phyloP scores from a whole-genome alignment of 176 grass and related monocot species.

The Hyparrhenia diplandra region DNA sequence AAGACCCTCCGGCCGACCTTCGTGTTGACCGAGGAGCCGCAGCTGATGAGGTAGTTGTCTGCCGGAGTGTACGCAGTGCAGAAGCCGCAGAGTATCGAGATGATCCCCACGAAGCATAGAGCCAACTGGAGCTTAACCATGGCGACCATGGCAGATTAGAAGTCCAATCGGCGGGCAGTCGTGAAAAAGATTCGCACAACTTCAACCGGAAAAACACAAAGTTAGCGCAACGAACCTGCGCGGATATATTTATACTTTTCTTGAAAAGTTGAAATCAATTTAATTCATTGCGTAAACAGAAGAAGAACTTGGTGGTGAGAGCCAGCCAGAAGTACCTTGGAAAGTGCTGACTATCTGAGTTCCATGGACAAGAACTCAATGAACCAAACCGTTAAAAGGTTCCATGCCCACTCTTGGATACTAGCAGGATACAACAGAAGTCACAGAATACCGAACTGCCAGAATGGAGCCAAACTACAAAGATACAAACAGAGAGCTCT shows the following conservation, averaged over 20 bases:
- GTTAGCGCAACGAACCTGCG: too few species aligned
- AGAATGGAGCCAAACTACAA: background rate
- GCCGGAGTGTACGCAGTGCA: conserved; percentile 27
- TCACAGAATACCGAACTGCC: background rate
- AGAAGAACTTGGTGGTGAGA: too few species aligned
- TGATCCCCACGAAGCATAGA: background rate
- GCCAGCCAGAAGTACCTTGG: background rate
- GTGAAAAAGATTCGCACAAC: too few species aligned
- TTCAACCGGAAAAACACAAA: too few species aligned
- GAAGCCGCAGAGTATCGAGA: background rate
- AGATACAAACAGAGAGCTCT: background rate
- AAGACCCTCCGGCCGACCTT: conserved; percentile 50
- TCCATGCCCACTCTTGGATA: background rate
- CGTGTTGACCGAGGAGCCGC: conserved; percentile 55
- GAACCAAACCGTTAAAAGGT: background rate
- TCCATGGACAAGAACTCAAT: background rate
- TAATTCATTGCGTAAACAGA: too few species aligned
- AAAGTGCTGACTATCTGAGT: background rate
- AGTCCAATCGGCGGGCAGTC: too few species aligned
- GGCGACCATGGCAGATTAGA: background rate
- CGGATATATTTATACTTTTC: too few species aligned
- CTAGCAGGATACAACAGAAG: background rate
- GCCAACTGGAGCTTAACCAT: conserved; percentile 15
- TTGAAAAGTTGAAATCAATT: too few species aligned
- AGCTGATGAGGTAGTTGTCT: conserved; percentile 79